Conservation (phyloP, 2,329 filamentous ascomycete genomes). For the Fonsecaea multimorphosa region DNA sequence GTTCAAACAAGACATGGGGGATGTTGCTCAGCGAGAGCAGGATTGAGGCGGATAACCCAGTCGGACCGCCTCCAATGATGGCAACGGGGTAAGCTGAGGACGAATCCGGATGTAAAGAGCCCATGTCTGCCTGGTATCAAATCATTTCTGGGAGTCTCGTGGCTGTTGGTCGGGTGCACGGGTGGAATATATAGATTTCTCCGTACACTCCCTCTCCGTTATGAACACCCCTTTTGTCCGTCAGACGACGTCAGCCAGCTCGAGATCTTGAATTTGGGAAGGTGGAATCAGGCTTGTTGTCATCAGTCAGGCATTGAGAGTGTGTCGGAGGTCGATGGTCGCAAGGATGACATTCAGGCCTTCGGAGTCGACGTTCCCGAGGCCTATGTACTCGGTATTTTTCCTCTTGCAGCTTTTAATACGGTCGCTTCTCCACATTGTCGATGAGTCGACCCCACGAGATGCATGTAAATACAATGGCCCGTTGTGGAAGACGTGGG, state of each 20-base stretch:
- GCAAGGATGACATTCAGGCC: background rate
- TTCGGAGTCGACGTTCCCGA: background rate
- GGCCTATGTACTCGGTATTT: background rate
- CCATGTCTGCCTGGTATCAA: background rate
- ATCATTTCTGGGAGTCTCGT: background rate
- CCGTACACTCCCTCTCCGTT: background rate
- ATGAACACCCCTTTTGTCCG: background rate
- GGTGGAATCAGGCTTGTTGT: too few relatives aligned
- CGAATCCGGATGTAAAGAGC: background rate
- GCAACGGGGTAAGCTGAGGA: conserved; percentile 34
- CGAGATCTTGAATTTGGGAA: background rate
- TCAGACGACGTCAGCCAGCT: conserved; percentile 1
- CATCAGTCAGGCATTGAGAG: background rate
- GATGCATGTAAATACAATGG: background rate
- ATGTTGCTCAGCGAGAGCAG: conserved; percentile 43
- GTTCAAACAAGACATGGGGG: conserved; percentile 43
- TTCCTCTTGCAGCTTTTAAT: background rate
- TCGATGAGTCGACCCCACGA: background rate
- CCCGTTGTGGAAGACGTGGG: background rate
- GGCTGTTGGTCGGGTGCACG: background rate
- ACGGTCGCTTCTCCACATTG: background rate
- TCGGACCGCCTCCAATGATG: conserved; percentile 44
- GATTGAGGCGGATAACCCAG: conserved; percentile 44
- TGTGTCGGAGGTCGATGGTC: background rate
- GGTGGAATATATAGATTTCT: background rate